Base-by-base conservation (phyloP, 2,329 filamentous ascomycete genomes). In the Apiospora malaysiana region DNA sequence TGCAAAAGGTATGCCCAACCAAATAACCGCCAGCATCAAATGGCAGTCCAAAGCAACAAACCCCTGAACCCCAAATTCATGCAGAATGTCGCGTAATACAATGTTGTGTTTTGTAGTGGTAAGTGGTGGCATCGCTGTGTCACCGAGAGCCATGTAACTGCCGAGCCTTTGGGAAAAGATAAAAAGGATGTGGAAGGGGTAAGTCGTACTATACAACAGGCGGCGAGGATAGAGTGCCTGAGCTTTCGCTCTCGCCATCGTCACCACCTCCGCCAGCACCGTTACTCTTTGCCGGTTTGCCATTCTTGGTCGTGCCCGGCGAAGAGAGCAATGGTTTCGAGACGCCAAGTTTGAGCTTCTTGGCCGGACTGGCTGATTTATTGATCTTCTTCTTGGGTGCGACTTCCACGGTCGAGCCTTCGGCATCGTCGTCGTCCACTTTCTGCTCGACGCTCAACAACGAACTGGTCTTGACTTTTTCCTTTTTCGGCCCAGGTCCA, bases 201-300 rank as follows among this genome's bases (percentile, higher is more conserved):
- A 40, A 63, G 21, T 4, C 40, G 27, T 43, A 68, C 73, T 73
- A 78, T 73, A 76, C 75, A 66, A 75, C 78, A 3, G 86, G 86
- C 23, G 88, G 88, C 21, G 88, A 89, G 0, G 88, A 89, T 71
- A 88, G 77, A 0, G 86, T 86, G 23, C 85, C 88, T 0, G 87
- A 89, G 51, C 87, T 88, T 76, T 90, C 88, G 21, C 87, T 89
- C 72, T 85, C 85, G 56, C 80, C 84, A 66, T 89, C 87, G 23
- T 83, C 82, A 63, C 75, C 76, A 51, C 68, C 73, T 43, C 74
- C 72, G 67, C 72, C 72, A 23, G 59, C 66, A 40, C 72, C 63
- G 47, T 49, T 73, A 3, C 70, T 73, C 66, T 70, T 72, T 8
- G 73, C 71, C 9, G 85, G 82, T 63, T 83, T 83, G 23, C 85